Conservation (phyloP, 164 flowering plant genomes). For the Dillenia turbinata region DNA sequence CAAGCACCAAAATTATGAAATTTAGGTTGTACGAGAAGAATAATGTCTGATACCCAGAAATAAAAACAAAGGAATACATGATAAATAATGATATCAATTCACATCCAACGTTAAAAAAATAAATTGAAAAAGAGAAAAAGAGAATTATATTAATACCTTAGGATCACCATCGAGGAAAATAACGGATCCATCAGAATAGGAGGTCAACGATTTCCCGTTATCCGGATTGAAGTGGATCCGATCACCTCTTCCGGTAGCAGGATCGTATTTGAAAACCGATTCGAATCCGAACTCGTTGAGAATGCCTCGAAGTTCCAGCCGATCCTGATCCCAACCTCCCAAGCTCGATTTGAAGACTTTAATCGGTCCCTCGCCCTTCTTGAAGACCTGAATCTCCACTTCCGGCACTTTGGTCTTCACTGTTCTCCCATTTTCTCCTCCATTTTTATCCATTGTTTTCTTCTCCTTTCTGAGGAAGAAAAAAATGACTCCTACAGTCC, state of each 20-base stretch:
- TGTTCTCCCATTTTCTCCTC: constrained; percentile 1
- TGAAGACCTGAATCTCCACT: constrained; percentile 36
- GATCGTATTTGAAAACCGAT: constrained; percentile 28
- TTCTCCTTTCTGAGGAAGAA: too few species aligned
- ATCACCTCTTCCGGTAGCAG: constrained; percentile 27
- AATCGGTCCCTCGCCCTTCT: constrained; percentile 43
- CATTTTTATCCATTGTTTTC: too few species aligned
- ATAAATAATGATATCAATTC: too few species aligned
- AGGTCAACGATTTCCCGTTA: constrained; percentile 36
- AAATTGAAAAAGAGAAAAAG: background rate
- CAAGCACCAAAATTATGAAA: too few species aligned
- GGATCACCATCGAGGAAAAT: constrained; percentile 50
- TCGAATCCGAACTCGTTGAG: constrained; percentile 46
- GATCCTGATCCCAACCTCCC: constrained; percentile 51
- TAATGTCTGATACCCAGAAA: too few species aligned
- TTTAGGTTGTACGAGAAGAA: too few species aligned
- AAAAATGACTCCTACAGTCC: too few species aligned
- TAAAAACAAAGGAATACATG: too few species aligned
- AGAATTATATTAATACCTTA: constrained; percentile 15
- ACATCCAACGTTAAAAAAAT: too few species aligned
- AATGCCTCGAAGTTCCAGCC: constrained; percentile 41
- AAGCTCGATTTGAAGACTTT: constrained; percentile 33
- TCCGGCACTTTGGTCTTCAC: constrained; percentile 37
- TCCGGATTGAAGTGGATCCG: constrained; percentile 31
- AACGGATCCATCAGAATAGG: constrained; percentile 34